Evolutionary conservation across 164 flowering plant genomes (phyloP), one percentile per base, ranked within the genome.

Genomic region (Macadamia integrifolia): DNA sequence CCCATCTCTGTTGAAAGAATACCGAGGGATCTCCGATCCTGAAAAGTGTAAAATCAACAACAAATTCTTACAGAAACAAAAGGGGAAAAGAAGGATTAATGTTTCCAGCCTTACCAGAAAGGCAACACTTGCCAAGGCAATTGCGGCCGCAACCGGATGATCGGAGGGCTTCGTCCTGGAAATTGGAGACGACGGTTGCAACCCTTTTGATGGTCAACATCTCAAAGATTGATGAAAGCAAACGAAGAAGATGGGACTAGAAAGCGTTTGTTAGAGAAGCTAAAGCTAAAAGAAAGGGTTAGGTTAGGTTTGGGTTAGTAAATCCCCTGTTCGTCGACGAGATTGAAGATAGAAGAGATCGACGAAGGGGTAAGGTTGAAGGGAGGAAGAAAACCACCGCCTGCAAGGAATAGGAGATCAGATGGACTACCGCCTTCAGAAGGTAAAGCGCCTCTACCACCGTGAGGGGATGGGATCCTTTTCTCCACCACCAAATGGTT

Each of bases 341-440:
- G 10, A 46, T 57, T 55, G 60, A 55, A 35, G 42, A 35, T 43
- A 14, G 53, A 49, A 49, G 15, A 49, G 61, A 58, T 13, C 64
- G 66, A 52, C 44, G 65, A 42, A 4, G 60, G 57, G 57, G 48
- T 10, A 46, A 40, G 44, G 0, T 40, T 13, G 65, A 44, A 57
- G 64, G 9, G 9, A 43, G 31, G 1, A 11, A 14, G 4, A 18
- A 10, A 12, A 69, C 90, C 90, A 31, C 89, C 89, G 63, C 90
- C 87, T 31, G 93, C 88, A n/a, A 88, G 88, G 69, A 88, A 88
- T 72, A 86, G 87, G 62, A 86, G 90, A 74, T 86, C 93, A 50
- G 93, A 88, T 61, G 93, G 92, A 65, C 87, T 78, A 18, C 92
- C 92, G 69, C 92, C 92, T 73, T 85, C 87, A 15, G 90, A 88